Percentiles rank a stretch among this genome's conserved stretches.
Conservation (phyloP, 2,329 filamentous ascomycete genomes). For the Aspergillus sp. region DNA sequence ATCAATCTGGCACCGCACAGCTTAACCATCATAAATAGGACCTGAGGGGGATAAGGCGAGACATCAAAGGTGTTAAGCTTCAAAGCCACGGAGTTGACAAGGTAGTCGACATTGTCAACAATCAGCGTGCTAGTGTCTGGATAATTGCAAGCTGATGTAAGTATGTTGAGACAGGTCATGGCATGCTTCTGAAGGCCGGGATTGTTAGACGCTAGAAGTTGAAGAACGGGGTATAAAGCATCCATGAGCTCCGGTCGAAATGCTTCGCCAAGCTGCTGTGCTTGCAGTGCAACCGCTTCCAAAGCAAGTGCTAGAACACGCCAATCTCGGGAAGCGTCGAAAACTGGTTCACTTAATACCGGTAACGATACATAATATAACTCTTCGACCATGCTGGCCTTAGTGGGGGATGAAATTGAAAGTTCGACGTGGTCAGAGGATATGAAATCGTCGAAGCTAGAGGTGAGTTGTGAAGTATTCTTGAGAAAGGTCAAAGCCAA, state of each 20-base stretch:
- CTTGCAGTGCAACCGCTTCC: constrained; percentile 73
- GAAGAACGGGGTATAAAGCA: constrained; percentile 82
- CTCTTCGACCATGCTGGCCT: constrained; percentile 38
- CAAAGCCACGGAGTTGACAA: constrained; percentile 86
- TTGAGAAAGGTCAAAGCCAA: constrained; percentile 68
- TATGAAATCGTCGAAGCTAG: constrained; percentile 65
- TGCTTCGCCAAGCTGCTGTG: constrained; percentile 57
- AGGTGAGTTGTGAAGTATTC: constrained; percentile 47
- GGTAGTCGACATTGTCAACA: constrained; percentile 89
- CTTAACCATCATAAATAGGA: constrained; percentile 89
- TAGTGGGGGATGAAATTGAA: constrained; percentile 16
- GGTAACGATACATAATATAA: constrained; percentile 40
- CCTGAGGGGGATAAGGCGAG: constrained; percentile 83
- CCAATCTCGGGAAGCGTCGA: constrained; percentile 55
- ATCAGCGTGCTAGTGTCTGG: constrained; percentile 69
- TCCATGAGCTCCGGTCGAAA: constrained; percentile 88
- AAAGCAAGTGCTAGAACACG: constrained; percentile 72
- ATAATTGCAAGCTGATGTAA: constrained; percentile 75
- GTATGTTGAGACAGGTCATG: constrained; percentile 72
- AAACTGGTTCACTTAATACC: constrained; percentile 32
- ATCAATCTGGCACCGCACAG: constrained; percentile 77
- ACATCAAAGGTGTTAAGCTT: constrained; percentile 90
- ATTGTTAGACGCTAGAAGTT: constrained; percentile 72
- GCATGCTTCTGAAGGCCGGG: constrained; percentile 71
- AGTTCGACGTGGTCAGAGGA: constrained; percentile 40